Evolutionary conservation across 208 protist genomes (phyloP).

Genomic region (Acanthamoeba divionensis): DNA sequence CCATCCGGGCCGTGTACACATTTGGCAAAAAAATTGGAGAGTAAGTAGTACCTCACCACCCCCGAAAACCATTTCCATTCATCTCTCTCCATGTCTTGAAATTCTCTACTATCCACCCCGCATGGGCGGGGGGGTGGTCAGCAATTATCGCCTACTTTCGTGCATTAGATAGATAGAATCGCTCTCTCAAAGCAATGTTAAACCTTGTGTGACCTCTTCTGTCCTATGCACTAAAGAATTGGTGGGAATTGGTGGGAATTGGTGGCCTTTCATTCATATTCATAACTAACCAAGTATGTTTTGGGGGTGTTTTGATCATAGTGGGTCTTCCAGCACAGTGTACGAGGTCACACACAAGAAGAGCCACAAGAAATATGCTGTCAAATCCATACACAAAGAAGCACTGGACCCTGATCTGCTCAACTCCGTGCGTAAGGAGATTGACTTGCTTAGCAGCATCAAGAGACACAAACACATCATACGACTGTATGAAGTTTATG

Average conservation of each 20-base stretch:
- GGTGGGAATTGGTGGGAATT: no score
- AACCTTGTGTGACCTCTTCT: not conserved
- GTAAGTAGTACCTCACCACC: no score
- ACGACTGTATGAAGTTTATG: constrained; percentile 27
- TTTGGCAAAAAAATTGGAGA: no score
- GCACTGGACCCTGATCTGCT: not conserved
- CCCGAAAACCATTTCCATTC: no score
- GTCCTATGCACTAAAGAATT: not conserved
- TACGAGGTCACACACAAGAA: constrained; percentile 1
- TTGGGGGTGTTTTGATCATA: not conserved
- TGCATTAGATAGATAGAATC: no score
- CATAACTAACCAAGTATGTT: not conserved
- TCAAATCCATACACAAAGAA: constrained; percentile 15
- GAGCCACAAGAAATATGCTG: constrained; percentile 25
- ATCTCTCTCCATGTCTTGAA: no score
- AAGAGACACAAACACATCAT: constrained; percentile 44
- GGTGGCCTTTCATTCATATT: not conserved
- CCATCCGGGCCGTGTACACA: no score
- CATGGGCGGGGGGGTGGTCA: no score
- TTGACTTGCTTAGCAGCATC: constrained; percentile 37
- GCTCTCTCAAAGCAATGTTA: no score
- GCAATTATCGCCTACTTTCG: no score
- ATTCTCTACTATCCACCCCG: no score
- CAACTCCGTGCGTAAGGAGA: constrained; percentile 22
- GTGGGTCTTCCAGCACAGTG: constrained; percentile 10